Percentiles rank a stretch among this genome's conserved stretches.
These are phyloP conservation scores for Aspergillus persii DNA, from an alignment of 2,329 filamentous ascomycete genomes.

Conservation along the genomic window DNA sequence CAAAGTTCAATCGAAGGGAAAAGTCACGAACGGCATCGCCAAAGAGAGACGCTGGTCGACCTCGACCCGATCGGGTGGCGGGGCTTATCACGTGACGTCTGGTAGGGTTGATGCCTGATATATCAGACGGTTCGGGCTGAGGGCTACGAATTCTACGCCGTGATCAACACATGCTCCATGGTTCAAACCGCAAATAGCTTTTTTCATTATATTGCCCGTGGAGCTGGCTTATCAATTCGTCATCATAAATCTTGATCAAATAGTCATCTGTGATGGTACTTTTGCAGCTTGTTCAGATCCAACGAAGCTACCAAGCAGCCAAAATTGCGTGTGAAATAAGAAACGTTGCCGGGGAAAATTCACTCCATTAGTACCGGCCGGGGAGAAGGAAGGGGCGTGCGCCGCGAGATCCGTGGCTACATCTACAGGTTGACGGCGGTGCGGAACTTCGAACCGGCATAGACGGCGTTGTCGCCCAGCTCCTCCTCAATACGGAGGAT, in stretches of 20 bases:
- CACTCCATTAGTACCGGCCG: background rate
- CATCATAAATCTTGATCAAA: slow-evolving; percentile 24
- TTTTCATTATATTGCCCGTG: slow-evolving; percentile 26
- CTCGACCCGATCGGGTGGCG: slow-evolving; percentile 14
- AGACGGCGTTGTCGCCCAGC: slow-evolving; percentile 86
- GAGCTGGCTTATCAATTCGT: slow-evolving; percentile 23
- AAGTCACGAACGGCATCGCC: slow-evolving; percentile 6
- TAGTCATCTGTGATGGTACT: slow-evolving; percentile 5
- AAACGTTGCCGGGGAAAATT: background rate
- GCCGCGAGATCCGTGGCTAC: slow-evolving; percentile 9
- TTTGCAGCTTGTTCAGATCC: slow-evolving; percentile 6
- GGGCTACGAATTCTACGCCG: no score
- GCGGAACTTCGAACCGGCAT: slow-evolving; percentile 90
- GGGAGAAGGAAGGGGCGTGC: background rate
- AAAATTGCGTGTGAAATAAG: slow-evolving; percentile 1
- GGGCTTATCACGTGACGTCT: slow-evolving; percentile 20
- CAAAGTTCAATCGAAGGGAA: slow-evolving; percentile 7
- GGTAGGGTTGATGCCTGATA: slow-evolving; percentile 15
- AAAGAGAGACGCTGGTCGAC: background rate
- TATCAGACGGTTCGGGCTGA: background rate
- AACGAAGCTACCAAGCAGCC: slow-evolving; percentile 4
- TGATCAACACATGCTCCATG: background rate
- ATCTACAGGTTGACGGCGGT: slow-evolving; percentile 81
- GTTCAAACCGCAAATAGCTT: slow-evolving; percentile 7
- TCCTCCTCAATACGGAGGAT: slow-evolving; percentile 99